Evolutionary conservation across 371 early-diverging fungal genomes (phyloP), one percentile per base, ranked within the genome.

Genomic region (Capillidium rhysosporum): DNA sequence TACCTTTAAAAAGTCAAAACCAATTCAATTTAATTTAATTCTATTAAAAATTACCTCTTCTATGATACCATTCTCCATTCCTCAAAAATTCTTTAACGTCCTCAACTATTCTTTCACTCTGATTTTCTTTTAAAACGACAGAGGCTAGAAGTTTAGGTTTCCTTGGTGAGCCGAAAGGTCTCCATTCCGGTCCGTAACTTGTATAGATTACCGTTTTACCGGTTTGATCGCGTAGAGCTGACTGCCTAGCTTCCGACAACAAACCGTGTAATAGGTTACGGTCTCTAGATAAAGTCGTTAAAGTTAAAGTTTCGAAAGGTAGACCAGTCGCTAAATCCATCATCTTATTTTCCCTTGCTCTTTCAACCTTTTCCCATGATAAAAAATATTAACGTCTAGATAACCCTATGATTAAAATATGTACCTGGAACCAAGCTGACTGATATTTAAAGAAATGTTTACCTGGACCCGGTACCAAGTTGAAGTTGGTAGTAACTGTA

Each of bases 181-280:
- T 70, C 98, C 98, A 97, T 54, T 97, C 96, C 0, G 89, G 87
- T 0, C 95, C 98, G 68, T 79, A 89, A 43, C 85, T 84, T 0
- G 91, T 91, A 65, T 89, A 95, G 43, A 97, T 71, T 9, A 95
- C 94, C 0, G 91, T 92, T 56, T 92, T 92, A 14, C 94, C 95
- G 52, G 84, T 86, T 65, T 92, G 86, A 57, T 82, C 79, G 45
- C 79, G 71, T 40, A 94, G 57, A 10, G 96, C 96, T 61, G 77
- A 67, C 49, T 67, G 67, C 56, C 83, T 84, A 8, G 96, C 87
- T 53, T 91, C 89, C n/a, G 73, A 61, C 25, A 97, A 67, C 28
- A 97, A 66, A 0, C 72, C 67, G 1, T 72, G 61, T 54, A 97
- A 81, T 0, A 92, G 70, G 0, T 68, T 55, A 16, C 86, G 73